These are phyloP conservation scores for Hyphopichia homilentoma DNA, from an alignment of 805 yeast genomes.

Conservation along the genomic window DNA sequence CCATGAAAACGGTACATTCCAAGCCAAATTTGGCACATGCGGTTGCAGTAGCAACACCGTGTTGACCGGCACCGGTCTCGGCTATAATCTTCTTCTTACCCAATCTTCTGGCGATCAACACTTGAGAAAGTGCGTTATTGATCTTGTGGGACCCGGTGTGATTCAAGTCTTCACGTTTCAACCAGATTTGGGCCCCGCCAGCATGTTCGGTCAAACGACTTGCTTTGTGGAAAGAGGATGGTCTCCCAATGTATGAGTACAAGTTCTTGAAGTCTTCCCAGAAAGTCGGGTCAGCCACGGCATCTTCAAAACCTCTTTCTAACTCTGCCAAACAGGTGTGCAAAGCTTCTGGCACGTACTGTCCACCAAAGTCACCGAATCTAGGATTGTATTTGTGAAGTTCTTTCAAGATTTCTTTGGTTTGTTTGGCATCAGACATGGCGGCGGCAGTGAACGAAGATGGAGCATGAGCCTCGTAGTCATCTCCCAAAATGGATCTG, in stretches of 20 bases:
- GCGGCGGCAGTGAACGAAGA: conserved; percentile 20
- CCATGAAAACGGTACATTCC: conserved; percentile 95
- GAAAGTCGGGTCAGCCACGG: conserved; percentile 83
- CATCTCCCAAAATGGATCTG: conserved; percentile 62
- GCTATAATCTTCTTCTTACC: conserved; percentile 79
- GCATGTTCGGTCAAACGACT: conserved; percentile 84
- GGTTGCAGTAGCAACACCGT: conserved; percentile 90
- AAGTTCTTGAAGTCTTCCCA: conserved; percentile 88
- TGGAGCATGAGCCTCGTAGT: conserved; percentile 29
- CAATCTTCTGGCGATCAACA: conserved; percentile 70
- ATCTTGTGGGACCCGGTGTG: conserved; percentile 89
- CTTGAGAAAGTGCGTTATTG: conserved; percentile 81
- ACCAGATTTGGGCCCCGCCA: conserved; percentile 93
- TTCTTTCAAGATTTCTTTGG: conserved; percentile 46
- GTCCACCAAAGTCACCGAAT: conserved; percentile 97
- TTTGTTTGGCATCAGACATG: conserved; percentile 21
- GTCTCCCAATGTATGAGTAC: conserved; percentile 94
- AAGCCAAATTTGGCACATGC: conserved; percentile 92
- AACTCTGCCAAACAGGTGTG: conserved; percentile 88
- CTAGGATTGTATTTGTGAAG: conserved; percentile 66
- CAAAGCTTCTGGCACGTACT: conserved; percentile 95
- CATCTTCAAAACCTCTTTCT: conserved; percentile 82
- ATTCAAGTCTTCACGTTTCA: conserved; percentile 93
- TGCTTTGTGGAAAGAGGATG: conserved; percentile 88
- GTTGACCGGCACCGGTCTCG: conserved; percentile 93